Percentiles rank a stretch among this genome's conserved stretches.
These are phyloP conservation scores for Chlamydomonas applanata DNA, from an alignment of 139 green algal genomes.

Conservation along the genomic window DNA sequence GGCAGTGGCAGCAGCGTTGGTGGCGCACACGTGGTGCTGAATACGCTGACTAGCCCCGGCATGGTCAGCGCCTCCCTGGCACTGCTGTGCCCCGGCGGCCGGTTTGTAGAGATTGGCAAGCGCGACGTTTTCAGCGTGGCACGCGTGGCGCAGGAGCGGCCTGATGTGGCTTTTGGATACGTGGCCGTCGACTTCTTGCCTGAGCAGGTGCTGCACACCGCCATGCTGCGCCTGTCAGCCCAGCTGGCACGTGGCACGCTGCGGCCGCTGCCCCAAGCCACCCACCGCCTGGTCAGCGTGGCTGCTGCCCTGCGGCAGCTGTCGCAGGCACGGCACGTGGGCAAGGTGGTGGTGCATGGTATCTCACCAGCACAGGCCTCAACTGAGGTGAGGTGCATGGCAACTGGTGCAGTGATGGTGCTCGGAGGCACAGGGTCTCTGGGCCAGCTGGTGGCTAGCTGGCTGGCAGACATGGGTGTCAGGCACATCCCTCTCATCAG, in stretches of 20 bases:
- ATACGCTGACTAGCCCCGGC: slow-evolving; percentile 81
- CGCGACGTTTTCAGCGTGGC: slow-evolving; percentile 65
- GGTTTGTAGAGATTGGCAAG: slow-evolving; percentile 88
- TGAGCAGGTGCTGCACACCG: slow-evolving; percentile 34
- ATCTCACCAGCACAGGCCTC: neutral
- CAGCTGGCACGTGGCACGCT: slow-evolving; percentile 31
- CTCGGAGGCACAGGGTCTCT: slow-evolving; percentile 77
- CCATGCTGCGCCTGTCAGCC: slow-evolving; percentile 34
- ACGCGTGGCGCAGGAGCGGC: slow-evolving; percentile 63
- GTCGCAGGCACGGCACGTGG: slow-evolving; percentile 78
- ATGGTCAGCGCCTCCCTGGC: slow-evolving; percentile 70
- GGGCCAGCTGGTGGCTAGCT: slow-evolving; percentile 56
- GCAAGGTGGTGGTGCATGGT: slow-evolving; percentile 72
- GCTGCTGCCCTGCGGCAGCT: slow-evolving; percentile 75
- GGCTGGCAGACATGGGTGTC: slow-evolving; percentile 49
- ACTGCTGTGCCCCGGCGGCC: slow-evolving; percentile 49
- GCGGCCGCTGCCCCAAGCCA: slow-evolving; percentile 31
- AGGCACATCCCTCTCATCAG: slow-evolving; percentile 46
- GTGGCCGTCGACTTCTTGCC: slow-evolving; percentile 88
- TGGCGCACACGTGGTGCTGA: slow-evolving; percentile 71
- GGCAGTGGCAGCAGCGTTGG: no score
- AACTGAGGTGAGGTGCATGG: neutral
- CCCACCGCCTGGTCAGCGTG: slow-evolving; percentile 35
- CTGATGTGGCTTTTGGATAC: slow-evolving; percentile 71
- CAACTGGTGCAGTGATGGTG: slow-evolving; percentile 39